These are phyloP conservation scores for Penicillium atrosanguineum DNA, from an alignment of 495 filamentous ascomycete species.

Conservation along the genomic window DNA sequence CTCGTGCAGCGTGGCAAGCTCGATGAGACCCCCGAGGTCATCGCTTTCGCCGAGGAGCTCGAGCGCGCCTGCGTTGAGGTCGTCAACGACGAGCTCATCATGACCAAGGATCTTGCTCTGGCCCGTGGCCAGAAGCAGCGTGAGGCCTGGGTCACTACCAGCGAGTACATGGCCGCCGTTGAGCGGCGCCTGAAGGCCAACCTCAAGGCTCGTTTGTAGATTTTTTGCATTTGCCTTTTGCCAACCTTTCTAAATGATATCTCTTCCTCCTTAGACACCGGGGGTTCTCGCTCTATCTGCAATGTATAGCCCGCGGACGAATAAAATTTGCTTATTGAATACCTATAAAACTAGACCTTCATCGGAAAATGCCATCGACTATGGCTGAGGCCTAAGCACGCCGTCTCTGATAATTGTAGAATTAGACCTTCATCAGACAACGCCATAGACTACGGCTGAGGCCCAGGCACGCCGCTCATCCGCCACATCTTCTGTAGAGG, in stretches of 20 bases:
- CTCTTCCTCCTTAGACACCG: conserved; percentile 6
- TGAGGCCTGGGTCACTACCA: conserved; percentile 82
- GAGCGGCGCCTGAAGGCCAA: conserved; percentile 75
- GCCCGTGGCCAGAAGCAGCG: conserved; percentile 82
- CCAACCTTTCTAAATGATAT: conserved; percentile 7
- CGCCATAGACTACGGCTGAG: neutral
- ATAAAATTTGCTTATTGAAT: conserved; percentile 6
- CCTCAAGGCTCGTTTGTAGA: conserved; percentile 49
- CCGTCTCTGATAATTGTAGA: neutral
- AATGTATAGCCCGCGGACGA: conserved; percentile 17
- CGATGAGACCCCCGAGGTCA: conserved; percentile 83
- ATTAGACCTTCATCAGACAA: neutral
- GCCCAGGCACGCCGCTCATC: neutral
- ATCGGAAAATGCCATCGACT: neutral
- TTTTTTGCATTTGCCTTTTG: conserved; percentile 4
- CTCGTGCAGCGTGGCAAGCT: conserved; percentile 89
- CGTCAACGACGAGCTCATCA: conserved; percentile 89
- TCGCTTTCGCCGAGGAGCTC: conserved; percentile 83
- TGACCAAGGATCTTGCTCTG: conserved; percentile 97
- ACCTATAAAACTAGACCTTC: neutral
- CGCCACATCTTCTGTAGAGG: neutral
- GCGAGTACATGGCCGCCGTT: conserved; percentile 83
- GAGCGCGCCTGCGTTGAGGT: conserved; percentile 94
- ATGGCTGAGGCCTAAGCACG: neutral
- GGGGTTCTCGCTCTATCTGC: conserved; percentile 7